Evolutionary conservation across 441 rosid species (phyloP).

Genomic region (Adansonia madagascariensis): DNA sequence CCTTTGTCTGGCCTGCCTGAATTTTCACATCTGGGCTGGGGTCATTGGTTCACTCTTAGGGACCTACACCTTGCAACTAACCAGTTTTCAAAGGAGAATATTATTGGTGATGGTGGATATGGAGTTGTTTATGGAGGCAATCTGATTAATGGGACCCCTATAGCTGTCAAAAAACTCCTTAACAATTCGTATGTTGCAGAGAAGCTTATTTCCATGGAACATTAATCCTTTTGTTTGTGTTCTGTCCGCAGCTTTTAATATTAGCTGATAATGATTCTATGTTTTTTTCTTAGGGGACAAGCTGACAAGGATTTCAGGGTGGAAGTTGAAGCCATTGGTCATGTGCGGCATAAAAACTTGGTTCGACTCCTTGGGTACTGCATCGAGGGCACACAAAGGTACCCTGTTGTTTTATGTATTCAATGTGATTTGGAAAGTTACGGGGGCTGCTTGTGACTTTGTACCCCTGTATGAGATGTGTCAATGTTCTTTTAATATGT

Average conservation of each 20-base stretch:
- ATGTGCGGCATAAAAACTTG: conserved; percentile 76
- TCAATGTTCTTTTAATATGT: neutral
- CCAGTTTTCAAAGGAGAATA: conserved; percentile 61
- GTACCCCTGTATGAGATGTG: neutral
- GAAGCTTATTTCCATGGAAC: neutral
- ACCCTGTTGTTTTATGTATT: neutral
- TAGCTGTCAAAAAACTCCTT: conserved; percentile 75
- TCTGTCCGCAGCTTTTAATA: neutral
- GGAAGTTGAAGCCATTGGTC: conserved; percentile 80
- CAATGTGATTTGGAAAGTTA: conserved; percentile 14
- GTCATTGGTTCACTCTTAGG: conserved; percentile 82
- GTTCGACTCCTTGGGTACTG: conserved; percentile 82
- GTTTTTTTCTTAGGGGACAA: conserved; percentile 52
- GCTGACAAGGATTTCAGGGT: conserved; percentile 81
- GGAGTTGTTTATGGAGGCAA: conserved; percentile 72
- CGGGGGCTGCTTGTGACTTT: neutral
- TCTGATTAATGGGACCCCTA: conserved; percentile 57
- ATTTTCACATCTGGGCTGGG: conserved; percentile 74
- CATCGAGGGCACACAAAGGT: conserved; percentile 78
- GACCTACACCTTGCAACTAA: conserved; percentile 71
- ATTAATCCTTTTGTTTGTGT: conserved; percentile 1
- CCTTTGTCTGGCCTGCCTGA: conserved; percentile 68
- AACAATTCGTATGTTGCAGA: conserved; percentile 59
- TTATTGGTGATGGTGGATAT: conserved; percentile 84
- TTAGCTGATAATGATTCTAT: neutral